A percentile compares a stretch with the other conserved stretches of the same genome.
Conservation (phyloP, 805 yeast genomes). For the Candida odintsovae region DNA sequence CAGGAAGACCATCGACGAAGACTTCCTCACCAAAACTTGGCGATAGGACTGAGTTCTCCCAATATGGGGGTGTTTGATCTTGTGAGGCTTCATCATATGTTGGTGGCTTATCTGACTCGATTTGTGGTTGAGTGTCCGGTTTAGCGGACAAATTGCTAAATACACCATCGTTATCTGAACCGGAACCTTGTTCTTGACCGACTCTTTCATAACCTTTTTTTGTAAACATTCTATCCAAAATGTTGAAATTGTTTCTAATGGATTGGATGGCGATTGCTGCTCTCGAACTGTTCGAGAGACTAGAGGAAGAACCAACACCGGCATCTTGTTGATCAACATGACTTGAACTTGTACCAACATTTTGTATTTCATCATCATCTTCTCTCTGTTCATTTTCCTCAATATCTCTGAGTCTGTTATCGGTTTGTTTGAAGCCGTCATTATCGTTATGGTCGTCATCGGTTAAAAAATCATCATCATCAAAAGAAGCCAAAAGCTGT, state of each 20-base stretch:
- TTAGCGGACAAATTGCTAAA: conserved; percentile 89
- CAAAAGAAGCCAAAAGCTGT: conserved; percentile 1
- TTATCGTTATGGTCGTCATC: neutral
- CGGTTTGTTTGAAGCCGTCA: neutral
- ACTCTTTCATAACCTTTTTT: conserved; percentile 6
- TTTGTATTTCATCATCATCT: neutral
- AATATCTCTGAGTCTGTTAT: conserved; percentile 1
- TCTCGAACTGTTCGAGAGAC: neutral
- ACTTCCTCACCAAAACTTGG: conserved; percentile 80
- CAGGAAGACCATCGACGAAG: conserved; percentile 92
- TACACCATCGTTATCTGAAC: conserved; percentile 73
- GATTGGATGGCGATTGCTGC: conserved; percentile 9
- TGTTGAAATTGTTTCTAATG: conserved; percentile 33
- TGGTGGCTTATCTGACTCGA: conserved; percentile 58
- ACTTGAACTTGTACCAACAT: neutral
- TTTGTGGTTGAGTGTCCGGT: conserved; percentile 45
- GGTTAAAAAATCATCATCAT: neutral
- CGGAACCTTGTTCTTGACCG: conserved; percentile 11
- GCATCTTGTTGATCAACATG: neutral
- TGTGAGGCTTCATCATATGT: conserved; percentile 93
- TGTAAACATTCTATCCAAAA: conserved; percentile 31
- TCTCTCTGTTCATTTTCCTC: neutral
- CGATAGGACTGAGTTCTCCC: conserved; percentile 84
- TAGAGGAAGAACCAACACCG: neutral
- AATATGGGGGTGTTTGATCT: conserved; percentile 92